Evolutionary conservation across 345 rosid genomes (phyloP).

Genomic region (Carallia brachiata): DNA sequence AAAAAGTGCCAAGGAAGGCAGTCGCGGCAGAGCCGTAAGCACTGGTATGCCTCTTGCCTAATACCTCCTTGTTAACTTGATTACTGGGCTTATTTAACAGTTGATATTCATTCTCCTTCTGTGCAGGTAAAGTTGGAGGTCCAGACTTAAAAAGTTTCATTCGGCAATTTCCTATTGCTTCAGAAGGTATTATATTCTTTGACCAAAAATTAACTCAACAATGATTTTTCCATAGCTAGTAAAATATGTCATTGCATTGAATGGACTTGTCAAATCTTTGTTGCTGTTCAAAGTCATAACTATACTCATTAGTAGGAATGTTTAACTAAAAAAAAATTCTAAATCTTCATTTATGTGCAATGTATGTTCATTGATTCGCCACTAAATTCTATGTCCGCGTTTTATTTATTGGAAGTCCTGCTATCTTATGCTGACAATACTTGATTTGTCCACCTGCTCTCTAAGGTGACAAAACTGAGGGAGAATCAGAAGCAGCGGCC

Average conservation of each 20-base stretch:
- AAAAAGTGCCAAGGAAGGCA: conserved; percentile 66
- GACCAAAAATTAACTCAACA: background rate
- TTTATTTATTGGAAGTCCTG: background rate
- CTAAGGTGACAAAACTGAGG: conserved; percentile 46
- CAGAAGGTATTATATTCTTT: conserved; percentile 49
- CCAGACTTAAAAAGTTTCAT: conserved; percentile 88
- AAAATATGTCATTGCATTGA: conserved; percentile 12
- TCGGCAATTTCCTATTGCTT: conserved; percentile 60
- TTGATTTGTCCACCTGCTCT: conserved; percentile 15
- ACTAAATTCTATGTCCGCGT: too few species aligned
- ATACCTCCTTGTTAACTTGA: background rate
- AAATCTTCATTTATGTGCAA: too few species aligned
- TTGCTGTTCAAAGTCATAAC: too few species aligned
- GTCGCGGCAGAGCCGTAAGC: conserved; percentile 36
- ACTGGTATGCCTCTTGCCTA: conserved; percentile 37
- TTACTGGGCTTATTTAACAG: conserved; percentile 3
- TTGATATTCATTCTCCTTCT: conserved; percentile 11
- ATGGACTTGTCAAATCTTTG: background rate
- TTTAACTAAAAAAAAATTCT: too few species aligned
- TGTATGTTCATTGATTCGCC: too few species aligned
- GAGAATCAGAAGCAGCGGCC: conserved; percentile 36
- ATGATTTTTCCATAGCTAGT: background rate
- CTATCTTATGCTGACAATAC: conserved; percentile 6
- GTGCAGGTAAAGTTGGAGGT: conserved; percentile 66
- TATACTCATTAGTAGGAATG: too few species aligned